Conservation (phyloP, 192 early-diverging fungal genomes). For the Geranomyces michiganensis region DNA sequence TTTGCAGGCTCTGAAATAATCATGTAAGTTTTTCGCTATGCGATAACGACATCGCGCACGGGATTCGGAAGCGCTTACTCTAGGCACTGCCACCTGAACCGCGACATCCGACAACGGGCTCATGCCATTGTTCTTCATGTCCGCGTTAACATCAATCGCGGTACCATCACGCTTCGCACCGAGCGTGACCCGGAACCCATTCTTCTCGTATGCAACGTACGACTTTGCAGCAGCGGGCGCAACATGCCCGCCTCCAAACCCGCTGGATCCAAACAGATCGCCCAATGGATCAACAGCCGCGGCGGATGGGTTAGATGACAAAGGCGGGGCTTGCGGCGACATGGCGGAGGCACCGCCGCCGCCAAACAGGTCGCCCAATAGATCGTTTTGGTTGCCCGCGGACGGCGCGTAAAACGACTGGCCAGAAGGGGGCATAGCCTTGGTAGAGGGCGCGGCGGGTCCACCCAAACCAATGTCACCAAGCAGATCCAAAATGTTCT, state of each 20-base stretch:
- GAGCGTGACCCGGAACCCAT: slow-evolving; percentile 78
- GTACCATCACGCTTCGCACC: slow-evolving; percentile 68
- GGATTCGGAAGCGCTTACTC: slow-evolving; percentile 41
- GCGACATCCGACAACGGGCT: slow-evolving; percentile 65
- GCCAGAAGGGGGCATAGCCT: not conserved
- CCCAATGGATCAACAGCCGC: slow-evolving; percentile 49
- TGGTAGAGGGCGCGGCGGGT: slow-evolving; percentile 6
- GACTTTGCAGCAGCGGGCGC: slow-evolving; percentile 26
- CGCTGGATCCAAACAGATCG: slow-evolving; percentile 74
- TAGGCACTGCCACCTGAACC: slow-evolving; percentile 94
- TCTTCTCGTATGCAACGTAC: slow-evolving; percentile 74
- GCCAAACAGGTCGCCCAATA: slow-evolving; percentile 61
- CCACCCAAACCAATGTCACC: slow-evolving; percentile 53
- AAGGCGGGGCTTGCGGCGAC: not conserved
- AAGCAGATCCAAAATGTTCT: slow-evolving; percentile 64
- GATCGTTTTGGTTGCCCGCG: slow-evolving; percentile 38
- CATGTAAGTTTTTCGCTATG: not conserved
- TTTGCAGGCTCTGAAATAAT: slow-evolving; percentile 65
- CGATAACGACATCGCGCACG: too few relatives aligned
- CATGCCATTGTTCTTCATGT: slow-evolving; percentile 65
- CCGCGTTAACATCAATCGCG: slow-evolving; percentile 67
- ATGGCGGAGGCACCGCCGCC: slow-evolving; percentile 28
- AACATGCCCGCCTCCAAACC: slow-evolving; percentile 17
- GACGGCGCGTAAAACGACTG: slow-evolving; percentile 3
- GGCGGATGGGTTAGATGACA: slow-evolving; percentile 36